Evolutionary conservation across 208 protist species (phyloP), one percentile per base, ranked within the genome.

Genomic region (Phytomonas sp.): DNA sequence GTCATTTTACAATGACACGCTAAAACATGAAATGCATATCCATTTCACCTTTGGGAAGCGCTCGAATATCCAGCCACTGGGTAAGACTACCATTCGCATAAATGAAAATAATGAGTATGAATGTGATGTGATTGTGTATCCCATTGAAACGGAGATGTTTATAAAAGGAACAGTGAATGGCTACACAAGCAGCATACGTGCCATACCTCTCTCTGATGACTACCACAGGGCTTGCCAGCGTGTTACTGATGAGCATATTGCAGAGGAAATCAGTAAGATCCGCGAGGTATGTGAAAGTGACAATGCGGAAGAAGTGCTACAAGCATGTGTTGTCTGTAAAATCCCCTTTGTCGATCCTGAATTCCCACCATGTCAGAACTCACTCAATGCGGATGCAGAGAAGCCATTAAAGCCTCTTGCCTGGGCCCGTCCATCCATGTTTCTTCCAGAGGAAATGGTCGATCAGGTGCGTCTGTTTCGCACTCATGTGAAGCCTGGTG

Each of bases 1-100:
- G 85, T 76, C 82, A 63, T 91, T 93, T 65, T 93, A 93, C 77
- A 93, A 93, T 73, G 87, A 93, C 77, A 91, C 69, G 30, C 61
- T 70, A 30, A 68, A 78, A 30, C 91, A 91, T 66, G 82, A 93
- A 62, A 85, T 93, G 82, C 84, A 91, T 68, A 78, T 91, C 32
- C 63, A 76, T 62, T 90, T 90, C 68, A 83, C 34, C 29, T 93
- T 93, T 80, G 83, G 83, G 59, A 84, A 84, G 63, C 67, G 78
- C 60, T 88, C 81, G 30, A 84, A 86, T 33, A 17, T 92, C 15
- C 29, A 81, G 71, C 60, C 84, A 33, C 73, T 89, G 56, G 84
- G 76, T 37, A 83, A 84, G 40, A 88, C 87, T 51, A 87, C 46
- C 56, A 73, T 90, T 56, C 28, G 80, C 43, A 68, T 71, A 28